Evolutionary conservation across 495 filamentous ascomycete species (phyloP).

Genomic region (Aspergillus egyptiacus): DNA sequence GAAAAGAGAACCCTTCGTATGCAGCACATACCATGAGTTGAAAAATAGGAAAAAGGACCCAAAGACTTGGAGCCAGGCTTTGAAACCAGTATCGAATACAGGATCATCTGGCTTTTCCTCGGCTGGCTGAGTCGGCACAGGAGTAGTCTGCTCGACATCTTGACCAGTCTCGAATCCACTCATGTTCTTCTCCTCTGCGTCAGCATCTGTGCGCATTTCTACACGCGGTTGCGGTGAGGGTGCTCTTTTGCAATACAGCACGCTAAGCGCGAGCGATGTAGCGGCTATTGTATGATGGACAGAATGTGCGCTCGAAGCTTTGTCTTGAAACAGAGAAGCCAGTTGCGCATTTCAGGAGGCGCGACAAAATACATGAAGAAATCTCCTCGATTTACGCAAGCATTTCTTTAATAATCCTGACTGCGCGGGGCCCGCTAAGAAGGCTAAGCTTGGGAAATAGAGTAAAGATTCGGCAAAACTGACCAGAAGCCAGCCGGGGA

Average conservation of each 20-base stretch:
- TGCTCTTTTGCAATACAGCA: background rate
- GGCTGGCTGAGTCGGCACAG: slow-evolving; percentile 6
- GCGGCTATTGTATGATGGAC: background rate
- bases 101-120: slow-evolving; percentile 29
- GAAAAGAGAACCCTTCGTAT: background rate
- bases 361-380: background rate
- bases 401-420: background rate
- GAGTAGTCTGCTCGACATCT: slow-evolving; percentile 16
- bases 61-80: slow-evolving; percentile 48
- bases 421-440: slow-evolving; percentile 1
- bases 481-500: background rate
- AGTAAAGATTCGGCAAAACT: background rate
- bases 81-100: slow-evolving; percentile 36
- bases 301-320: background rate
- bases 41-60: slow-evolving; percentile 52
- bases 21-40: slow-evolving; percentile 49
- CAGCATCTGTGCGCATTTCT: slow-evolving; percentile 11
- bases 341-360: background rate
- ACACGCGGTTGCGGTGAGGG: background rate
- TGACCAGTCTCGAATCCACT: slow-evolving; percentile 2
- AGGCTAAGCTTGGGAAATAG: slow-evolving; percentile 17
- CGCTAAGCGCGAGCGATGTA: background rate
- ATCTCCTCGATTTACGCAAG: background rate
- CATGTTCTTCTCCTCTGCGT: slow-evolving; percentile 25
- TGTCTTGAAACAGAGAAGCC: too few relatives aligned